Conservation (phyloP, 192 early-diverging fungal species). For the Umbelopsis vinacea region DNA sequence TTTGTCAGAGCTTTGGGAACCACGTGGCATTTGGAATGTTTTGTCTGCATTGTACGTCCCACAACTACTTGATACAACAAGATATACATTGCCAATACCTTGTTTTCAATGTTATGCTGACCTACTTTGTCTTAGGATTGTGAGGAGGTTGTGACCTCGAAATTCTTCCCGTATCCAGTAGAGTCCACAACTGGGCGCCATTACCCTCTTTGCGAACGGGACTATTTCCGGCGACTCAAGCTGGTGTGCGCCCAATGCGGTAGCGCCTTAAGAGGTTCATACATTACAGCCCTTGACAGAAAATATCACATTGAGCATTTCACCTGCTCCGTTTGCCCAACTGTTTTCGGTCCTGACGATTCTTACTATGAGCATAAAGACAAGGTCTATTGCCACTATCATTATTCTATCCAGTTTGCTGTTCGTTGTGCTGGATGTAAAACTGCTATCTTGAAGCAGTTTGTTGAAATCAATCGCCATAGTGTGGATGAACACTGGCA, state of each 20-base stretch:
- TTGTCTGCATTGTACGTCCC: slow-evolving; percentile 83
- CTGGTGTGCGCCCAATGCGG: slow-evolving; percentile 90
- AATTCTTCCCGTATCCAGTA: slow-evolving; percentile 86
- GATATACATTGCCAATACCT: neutral
- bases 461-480: slow-evolving; percentile 89
- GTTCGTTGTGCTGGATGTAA: slow-evolving; percentile 94
- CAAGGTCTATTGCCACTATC: slow-evolving; percentile 92
- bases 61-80: neutral
- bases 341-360: slow-evolving; percentile 94
- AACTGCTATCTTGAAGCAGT: slow-evolving; percentile 94
- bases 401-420: slow-evolving; percentile 91
- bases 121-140: slow-evolving; percentile 64
- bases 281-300: slow-evolving; percentile 90
- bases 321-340: slow-evolving; percentile 91
- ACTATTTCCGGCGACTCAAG: slow-evolving; percentile 88
- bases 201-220: slow-evolving; percentile 80
- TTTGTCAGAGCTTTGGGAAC: slow-evolving; percentile 86
- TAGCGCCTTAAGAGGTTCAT: slow-evolving; percentile 85
- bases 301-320: slow-evolving; percentile 99
- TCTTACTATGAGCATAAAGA: slow-evolving; percentile 96
- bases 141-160: slow-evolving; percentile 76
- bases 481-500: slow-evolving; percentile 92
- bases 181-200: slow-evolving; percentile 60
- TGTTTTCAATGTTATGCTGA: neutral
- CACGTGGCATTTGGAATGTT: slow-evolving; percentile 93